These are phyloP conservation scores for Penicillium sp. DNA, from an alignment of 2,329 filamentous ascomycete genomes.

Conservation along the genomic window DNA sequence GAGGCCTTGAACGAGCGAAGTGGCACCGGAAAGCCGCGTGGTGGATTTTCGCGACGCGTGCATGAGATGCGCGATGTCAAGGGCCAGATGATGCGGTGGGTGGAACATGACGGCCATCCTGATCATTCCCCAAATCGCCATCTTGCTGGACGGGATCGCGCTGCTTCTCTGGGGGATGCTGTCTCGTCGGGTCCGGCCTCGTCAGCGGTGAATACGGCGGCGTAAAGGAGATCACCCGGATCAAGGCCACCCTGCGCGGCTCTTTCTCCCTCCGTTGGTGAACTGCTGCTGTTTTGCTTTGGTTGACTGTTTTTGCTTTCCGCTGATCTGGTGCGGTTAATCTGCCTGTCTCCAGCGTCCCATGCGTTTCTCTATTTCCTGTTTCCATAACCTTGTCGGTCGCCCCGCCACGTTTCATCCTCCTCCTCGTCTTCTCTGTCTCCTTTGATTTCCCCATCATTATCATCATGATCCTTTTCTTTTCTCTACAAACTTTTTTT, in stretches of 20 bases:
- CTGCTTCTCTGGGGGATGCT: constrained; percentile 11
- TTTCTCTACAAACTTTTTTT: not conserved
- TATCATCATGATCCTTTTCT: not conserved
- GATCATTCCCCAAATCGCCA: constrained; percentile 14
- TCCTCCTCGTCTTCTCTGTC: not conserved
- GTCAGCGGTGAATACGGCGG: not conserved
- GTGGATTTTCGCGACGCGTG: constrained; percentile 24
- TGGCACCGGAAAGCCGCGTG: constrained; percentile 21
- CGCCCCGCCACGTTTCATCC: no score
- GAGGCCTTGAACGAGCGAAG: constrained; percentile 49
- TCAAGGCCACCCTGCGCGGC: not conserved
- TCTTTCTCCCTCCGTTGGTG: no score
- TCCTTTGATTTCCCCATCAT: not conserved
- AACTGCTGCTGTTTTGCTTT: no score
- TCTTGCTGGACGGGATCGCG: constrained; percentile 13
- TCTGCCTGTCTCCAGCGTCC: no score
- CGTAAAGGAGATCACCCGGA: not conserved
- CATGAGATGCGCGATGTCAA: constrained; percentile 36
- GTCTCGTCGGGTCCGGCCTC: not conserved
- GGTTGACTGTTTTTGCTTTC: no score
- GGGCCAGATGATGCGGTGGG: constrained; percentile 33
- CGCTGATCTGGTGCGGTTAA: no score
- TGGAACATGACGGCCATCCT: constrained; percentile 26
- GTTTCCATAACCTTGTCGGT: no score
- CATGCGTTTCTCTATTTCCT: no score